Conservation (phyloP, 2,329 filamentous ascomycete genomes). For the Aspergillus sp. region DNA sequence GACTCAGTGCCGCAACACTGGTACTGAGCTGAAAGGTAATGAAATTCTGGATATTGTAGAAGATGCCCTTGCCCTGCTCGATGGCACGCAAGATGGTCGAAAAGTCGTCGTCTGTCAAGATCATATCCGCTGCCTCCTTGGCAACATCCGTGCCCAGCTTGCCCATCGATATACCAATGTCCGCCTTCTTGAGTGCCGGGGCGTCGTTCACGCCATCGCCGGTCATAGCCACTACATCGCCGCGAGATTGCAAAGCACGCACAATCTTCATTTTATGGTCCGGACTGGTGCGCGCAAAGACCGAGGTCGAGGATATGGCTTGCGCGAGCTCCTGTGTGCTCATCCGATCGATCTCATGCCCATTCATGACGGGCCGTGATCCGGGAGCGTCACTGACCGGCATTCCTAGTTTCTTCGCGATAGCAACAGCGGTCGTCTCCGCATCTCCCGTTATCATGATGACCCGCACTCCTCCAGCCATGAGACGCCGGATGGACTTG, state of each 20-base stretch:
- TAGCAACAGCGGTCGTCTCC: slow-evolving; percentile 90
- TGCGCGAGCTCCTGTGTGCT: slow-evolving; percentile 78
- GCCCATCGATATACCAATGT: slow-evolving; percentile 98
- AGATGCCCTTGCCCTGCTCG: slow-evolving; percentile 98
- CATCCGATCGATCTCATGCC: slow-evolving; percentile 93
- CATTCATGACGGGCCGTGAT: slow-evolving; percentile 69
- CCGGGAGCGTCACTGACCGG: slow-evolving; percentile 64
- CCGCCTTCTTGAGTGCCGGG: slow-evolving; percentile 91
- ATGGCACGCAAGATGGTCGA: slow-evolving; percentile 91
- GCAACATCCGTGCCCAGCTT: slow-evolving; percentile 93
- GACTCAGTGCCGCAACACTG: slow-evolving; percentile 85
- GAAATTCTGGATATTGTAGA: slow-evolving; percentile 99
- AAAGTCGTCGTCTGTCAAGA: slow-evolving; percentile 86
- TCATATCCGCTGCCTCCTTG: slow-evolving; percentile 90
- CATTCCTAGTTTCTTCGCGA: slow-evolving; percentile 95
- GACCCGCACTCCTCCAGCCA: slow-evolving; percentile 92
- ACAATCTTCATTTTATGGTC: slow-evolving; percentile 99
- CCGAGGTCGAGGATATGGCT: slow-evolving; percentile 83
- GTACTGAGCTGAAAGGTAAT: slow-evolving; percentile 98
- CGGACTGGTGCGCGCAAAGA: slow-evolving; percentile 93
- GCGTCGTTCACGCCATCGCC: slow-evolving; percentile 98
- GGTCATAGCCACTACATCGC: slow-evolving; percentile 98
- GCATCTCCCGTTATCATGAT: slow-evolving; percentile 99
- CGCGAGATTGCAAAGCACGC: slow-evolving; percentile 81
- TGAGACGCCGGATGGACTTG: slow-evolving; percentile 81